Percentiles rank a stretch among this genome's conserved stretches.
phyloP scores from a whole-genome alignment of 2,329 filamentous ascomycete species.

The Colletotrichum tropicale region DNA sequence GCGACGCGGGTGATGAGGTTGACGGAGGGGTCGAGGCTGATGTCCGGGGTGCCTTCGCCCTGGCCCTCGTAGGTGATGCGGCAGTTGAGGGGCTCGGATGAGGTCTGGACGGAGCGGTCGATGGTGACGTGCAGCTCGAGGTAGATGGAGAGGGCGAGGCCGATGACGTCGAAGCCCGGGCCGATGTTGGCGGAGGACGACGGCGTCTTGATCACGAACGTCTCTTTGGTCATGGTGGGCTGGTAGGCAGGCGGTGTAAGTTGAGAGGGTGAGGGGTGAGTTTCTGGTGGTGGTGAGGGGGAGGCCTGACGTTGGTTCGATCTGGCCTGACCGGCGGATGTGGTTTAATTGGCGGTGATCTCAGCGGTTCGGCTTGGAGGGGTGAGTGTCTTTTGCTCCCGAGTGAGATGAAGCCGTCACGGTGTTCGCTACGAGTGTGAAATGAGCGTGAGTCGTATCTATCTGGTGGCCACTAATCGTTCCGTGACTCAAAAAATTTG shows the following conservation, averaged over 20 bases:
- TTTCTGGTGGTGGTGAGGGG: neutral
- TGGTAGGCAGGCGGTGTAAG: neutral
- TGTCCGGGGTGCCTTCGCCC: slow-evolving; percentile 71
- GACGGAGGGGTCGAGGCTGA: slow-evolving; percentile 81
- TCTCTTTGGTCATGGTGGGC: slow-evolving; percentile 47
- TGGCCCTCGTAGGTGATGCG: slow-evolving; percentile 88
- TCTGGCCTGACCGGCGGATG: neutral
- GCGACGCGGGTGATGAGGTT: slow-evolving; percentile 96
- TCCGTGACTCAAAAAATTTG: slow-evolving; percentile 16
- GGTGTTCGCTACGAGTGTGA: neutral
- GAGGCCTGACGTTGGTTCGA: neutral
- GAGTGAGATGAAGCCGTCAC: neutral
- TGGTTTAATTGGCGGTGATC: neutral
- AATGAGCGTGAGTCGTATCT: neutral
- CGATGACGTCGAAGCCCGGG: slow-evolving; percentile 97
- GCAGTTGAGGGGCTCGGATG: slow-evolving; percentile 78
- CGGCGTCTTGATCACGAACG: slow-evolving; percentile 78
- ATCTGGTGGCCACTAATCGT: neutral
- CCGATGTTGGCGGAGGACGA: slow-evolving; percentile 98
- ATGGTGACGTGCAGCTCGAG: slow-evolving; percentile 87
- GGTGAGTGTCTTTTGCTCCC: neutral
- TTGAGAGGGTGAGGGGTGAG: neutral
- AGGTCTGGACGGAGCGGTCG: slow-evolving; percentile 59
- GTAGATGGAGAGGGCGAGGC: slow-evolving; percentile 91
- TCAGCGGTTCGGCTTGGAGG: neutral